Evolutionary conservation across 2,329 filamentous ascomycete species (phyloP), one percentile per base, ranked within the genome.

Genomic region (Arthrobotrys pseudoclavata): DNA sequence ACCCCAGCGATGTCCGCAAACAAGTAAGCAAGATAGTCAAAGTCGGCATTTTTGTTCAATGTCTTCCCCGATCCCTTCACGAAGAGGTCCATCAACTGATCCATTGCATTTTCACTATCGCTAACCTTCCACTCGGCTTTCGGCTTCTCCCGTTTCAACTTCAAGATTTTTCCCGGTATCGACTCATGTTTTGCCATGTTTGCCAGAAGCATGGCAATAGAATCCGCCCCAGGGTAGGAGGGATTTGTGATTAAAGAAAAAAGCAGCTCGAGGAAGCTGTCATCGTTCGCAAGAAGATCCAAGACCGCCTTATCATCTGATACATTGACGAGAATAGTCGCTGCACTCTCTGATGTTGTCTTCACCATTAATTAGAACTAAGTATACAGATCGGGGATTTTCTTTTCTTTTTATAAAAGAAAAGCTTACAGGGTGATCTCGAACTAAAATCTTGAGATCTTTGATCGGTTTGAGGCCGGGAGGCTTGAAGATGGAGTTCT

Each of bases 71-170:
- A 90, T 20, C 95, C 95, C 85, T 96, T 96, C 83, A 98, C 96
- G 83, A 99, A 99, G 81, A 96, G 91, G 83, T 98, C 96, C 83
- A 99, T 89, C 31, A 99, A 86, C 84, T 98, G 96, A 83, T 97
- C 94, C 81, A 98, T 89, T 3, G 93, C 90, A 74, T 89, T 87
- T 40, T 90, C 88, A 47, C 93, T 92, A 0, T 89, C 91, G 4
- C 89, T 90, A 5, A 97, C 88, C n/a, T 87, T 86, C 69, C 90
- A 88, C 1, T 93, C 91, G 0, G 91, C 84, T 5, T 88, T 85
- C 79, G 93, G 91, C 82, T 91, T 91, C 53, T 79, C 68, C 18
- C 80, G 68, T 29, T 71, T 77, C 26, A 77, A 24, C 13, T 53
- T 45, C 20, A 77, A 18, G 24, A 77, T 61, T 55, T 77, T 70